A percentile compares a stretch with the other conserved stretches of the same genome.
These are phyloP conservation scores for Cordyceps militaris DNA, from an alignment of 2,329 filamentous ascomycete species.

Conservation along the genomic window DNA sequence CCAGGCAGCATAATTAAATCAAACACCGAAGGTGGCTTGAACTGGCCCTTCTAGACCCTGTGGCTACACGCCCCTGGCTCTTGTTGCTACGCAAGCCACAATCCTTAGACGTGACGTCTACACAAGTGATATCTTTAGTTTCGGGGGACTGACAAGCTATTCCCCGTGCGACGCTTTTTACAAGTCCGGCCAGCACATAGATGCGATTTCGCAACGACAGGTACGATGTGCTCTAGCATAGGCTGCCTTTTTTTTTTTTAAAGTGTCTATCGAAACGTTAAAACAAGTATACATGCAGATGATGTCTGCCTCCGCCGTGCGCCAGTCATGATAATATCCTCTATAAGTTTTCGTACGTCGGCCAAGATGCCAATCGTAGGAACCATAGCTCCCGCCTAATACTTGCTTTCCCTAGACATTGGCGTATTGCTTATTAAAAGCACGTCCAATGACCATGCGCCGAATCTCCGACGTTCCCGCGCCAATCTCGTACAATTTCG, in stretches of 20 bases:
- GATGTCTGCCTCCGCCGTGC: conserved; percentile 1
- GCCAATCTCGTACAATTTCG: conserved; percentile 88
- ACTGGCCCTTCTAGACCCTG: not conserved
- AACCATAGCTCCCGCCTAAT: not conserved
- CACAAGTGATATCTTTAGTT: no score
- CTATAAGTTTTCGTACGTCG: not conserved
- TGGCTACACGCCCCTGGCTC: not conserved
- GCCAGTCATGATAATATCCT: conserved; percentile 6
- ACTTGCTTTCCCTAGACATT: conserved; percentile 19
- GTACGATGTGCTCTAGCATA: no score
- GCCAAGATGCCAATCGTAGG: not conserved
- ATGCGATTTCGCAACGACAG: no score
- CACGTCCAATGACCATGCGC: conserved; percentile 87
- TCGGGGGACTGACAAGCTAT: not conserved
- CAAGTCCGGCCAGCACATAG: not conserved
- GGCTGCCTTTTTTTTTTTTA: not conserved
- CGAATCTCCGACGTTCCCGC: conserved; percentile 92
- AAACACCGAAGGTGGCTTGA: not conserved
- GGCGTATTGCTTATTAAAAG: conserved; percentile 80
- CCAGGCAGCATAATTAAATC: conserved; percentile 6
- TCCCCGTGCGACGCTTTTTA: not conserved
- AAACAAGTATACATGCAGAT: conserved; percentile 4
- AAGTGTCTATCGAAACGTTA: not conserved
- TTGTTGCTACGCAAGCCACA: not conserved
- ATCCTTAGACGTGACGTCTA: no score